phyloP scores from a whole-genome alignment of 2,329 filamentous ascomycete species.

The Emmonsia crescens region DNA sequence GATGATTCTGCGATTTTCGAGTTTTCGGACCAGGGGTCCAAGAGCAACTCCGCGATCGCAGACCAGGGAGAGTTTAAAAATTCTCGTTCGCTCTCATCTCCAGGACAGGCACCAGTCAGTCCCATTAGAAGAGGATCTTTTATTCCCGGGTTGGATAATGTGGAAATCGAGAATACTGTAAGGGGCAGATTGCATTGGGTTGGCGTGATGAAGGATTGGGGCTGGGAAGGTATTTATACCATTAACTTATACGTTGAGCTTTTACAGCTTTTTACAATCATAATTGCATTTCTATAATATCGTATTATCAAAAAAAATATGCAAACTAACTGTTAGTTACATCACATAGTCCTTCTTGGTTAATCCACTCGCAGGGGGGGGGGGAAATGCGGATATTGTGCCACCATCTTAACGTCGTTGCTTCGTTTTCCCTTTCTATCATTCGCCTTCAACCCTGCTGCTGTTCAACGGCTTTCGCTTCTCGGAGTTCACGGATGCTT shows the following conservation, averaged over 20 bases:
- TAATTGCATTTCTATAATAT: neutral
- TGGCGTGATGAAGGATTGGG: conserved; percentile 60
- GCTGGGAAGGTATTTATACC: conserved; percentile 53
- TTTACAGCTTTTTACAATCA: neutral
- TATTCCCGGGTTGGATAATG: conserved; percentile 29
- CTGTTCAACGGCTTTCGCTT: neutral
- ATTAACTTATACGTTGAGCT: neutral
- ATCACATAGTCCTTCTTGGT: neutral
- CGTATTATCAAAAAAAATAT: neutral
- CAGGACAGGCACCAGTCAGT: conserved; percentile 9
- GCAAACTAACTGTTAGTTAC: neutral
- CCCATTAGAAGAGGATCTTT: conserved; percentile 21
- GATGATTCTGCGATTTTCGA: neutral
- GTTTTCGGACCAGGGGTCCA: neutral
- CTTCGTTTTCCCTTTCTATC: neutral
- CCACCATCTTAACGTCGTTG: neutral
- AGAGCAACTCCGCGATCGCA: conserved; percentile 9
- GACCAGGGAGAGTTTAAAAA: conserved; percentile 13
- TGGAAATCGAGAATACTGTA: conserved; percentile 53
- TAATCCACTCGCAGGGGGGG: neutral
- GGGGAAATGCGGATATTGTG: neutral
- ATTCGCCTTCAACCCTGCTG: neutral
- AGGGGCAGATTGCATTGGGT: conserved; percentile 57
- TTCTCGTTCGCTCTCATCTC: neutral
- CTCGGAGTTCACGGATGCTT: neutral